Evolutionary conservation across 768 basidiomycete genomes (phyloP), one percentile per base, ranked within the genome.

Genomic region (Leucosporidium yakuticum): DNA sequence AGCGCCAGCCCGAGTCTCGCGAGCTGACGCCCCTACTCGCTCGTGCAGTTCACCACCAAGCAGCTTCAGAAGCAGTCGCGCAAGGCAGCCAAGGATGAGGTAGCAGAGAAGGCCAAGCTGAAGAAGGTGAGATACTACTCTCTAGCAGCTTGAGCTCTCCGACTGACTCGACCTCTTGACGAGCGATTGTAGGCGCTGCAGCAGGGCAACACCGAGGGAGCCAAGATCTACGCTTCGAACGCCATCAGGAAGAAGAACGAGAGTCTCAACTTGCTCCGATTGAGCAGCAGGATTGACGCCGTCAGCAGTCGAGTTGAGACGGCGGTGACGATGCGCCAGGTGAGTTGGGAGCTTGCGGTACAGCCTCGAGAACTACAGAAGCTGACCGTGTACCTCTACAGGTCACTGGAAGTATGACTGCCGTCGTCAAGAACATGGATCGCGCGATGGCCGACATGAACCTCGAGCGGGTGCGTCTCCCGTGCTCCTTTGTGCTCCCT

Each of bases 391-490:
- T 56, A 31, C 39, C 11, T 44, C 39, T 39, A 85, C 64, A 91
- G 79, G 89, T 99, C 50, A 95, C 96, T 36, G 92, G 92, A 5
- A 93, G 88, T 78, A 96, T 99, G 95, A 87, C 91, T 21, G 88
- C 87, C 47, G 96, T 98, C 4, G 96, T 99, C 55, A 87, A 86
- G 75, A 94, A 93, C 44, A 98, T 99, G 96, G 96, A 99, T 78
- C 90, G 88, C 77, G 96, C 96, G 6, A 98, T 99, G 96, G 89
- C 96, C 74, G 89, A 83, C 79, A 99, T 99, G 96, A 98, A 99
- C 81, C 84, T 98, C 65, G 96, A 99, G 75, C 84, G 88, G 78
- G 95, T 96, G 76, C 77, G 86, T 81, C 17, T 4, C 25, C 27
- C 32, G 15, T 54, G 12, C 21, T 49, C 44, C 60, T 68, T 50